Evolutionary conservation across 1,284 basidiomycete species (phyloP).

Genomic region (Ceratobasidium sp.): DNA sequence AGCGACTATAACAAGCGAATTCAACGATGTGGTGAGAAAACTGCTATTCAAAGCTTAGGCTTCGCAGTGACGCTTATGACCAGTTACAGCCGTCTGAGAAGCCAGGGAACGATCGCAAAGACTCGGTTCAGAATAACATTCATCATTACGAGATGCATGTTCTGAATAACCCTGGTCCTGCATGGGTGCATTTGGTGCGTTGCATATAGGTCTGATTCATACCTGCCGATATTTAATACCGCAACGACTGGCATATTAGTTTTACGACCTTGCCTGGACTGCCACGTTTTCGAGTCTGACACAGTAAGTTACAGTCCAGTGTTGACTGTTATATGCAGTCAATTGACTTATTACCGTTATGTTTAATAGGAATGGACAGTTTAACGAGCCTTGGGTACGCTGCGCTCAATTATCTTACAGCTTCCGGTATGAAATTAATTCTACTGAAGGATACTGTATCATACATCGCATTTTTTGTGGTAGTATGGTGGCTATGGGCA

Average conservation of each 20-base stretch:
- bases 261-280: constrained; percentile 29
- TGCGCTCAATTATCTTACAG: not conserved
- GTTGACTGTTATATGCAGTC: not conserved
- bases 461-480: not conserved
- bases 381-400: not conserved
- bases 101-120: no score
- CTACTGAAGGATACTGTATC: constrained; percentile 6
- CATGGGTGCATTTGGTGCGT: constrained; percentile 18
- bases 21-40: no score
- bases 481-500: constrained; percentile 24
- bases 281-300: constrained; percentile 11
- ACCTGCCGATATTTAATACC: not conserved
- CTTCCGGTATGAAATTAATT: not conserved
- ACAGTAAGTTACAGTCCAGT: not conserved
- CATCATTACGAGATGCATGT: not conserved
- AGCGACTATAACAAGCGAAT: no score
- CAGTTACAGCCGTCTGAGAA: no score
- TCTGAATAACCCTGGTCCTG: constrained; percentile 10
- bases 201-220: not conserved
- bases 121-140: no score
- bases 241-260: not conserved
- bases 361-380: not conserved
- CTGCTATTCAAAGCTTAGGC: no score
- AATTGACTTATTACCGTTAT: not conserved
- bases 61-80: no score